These are phyloP conservation scores for Pontederia paniculata DNA, from an alignment of 176 grass and related monocot species.

Conservation along the genomic window DNA sequence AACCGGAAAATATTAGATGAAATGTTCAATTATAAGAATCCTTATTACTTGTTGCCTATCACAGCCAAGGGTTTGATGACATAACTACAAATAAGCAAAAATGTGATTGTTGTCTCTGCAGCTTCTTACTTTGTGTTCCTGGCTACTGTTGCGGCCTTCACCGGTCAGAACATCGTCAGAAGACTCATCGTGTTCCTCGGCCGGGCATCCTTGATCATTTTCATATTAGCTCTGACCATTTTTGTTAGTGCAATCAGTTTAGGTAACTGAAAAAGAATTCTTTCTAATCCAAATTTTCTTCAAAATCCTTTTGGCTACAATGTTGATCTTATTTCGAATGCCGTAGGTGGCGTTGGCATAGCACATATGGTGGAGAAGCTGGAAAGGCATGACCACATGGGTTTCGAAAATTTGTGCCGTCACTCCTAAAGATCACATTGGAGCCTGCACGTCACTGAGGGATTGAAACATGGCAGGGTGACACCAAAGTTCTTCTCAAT, in stretches of 20 bases:
- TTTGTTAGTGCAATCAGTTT: constrained; percentile 19
- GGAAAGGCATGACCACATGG: constrained; percentile 16
- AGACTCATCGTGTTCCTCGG: constrained; percentile 11
- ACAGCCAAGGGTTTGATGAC: not conserved
- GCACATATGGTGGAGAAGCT: constrained; percentile 15
- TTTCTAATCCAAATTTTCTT: not conserved
- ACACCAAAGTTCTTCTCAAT: too few relatives aligned
- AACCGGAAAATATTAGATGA: too few relatives aligned
- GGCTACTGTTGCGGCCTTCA: constrained; percentile 14
- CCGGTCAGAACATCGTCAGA: constrained; percentile 11
- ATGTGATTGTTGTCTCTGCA: not conserved
- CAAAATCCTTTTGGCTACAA: not conserved
- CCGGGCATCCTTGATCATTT: constrained; percentile 14
- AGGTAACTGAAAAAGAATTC: not conserved
- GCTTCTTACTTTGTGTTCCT: constrained; percentile 12
- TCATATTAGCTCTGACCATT: constrained; percentile 12
- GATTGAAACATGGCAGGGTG: too few relatives aligned
- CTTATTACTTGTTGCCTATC: too few relatives aligned
- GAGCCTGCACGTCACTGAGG: too few relatives aligned
- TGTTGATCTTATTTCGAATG: not conserved
- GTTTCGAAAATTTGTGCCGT: constrained; percentile 9
- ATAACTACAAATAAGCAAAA: not conserved
- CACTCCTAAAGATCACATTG: not conserved
- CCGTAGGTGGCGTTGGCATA: constrained; percentile 16
- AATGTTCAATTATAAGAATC: too few relatives aligned